Base-by-base conservation (phyloP, 1,284 basidiomycete genomes). In the Marasmius sp. region DNA sequence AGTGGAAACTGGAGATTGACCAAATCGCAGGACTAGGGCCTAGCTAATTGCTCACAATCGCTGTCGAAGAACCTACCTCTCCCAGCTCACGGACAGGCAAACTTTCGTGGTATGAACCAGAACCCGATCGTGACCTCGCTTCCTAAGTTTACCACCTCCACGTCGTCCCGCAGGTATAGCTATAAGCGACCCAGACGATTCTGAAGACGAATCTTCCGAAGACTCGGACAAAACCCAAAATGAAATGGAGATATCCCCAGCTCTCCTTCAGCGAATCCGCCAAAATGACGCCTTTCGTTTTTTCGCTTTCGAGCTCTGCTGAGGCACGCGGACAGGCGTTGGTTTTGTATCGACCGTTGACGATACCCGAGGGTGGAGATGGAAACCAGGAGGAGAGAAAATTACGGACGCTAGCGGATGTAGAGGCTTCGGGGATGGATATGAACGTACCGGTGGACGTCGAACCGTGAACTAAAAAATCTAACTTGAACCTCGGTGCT, bases 81-180 rank as follows among this genome's bases (percentile, higher is more conserved):
- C 71, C 63, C 27, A 20, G 39, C 16, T 71, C 12, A 71, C 69
- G 18, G 11, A 63, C 64, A 2, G 64, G 67, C 6, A 22, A 37
- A 3, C 63, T 65, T 2, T 83, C 84, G 20, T 89, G 86, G 85
- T 89, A 88, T 67, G 87, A 91, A 68, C 80, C 83, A 8, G 88
- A 89, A 68, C 86, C 83, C 67, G 85, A 89, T 70, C 81, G n/a
- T n/a, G n/a, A n/a, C n/a, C n/a, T n/a, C n/a, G 34, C 47, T 48
- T n/a, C n/a, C 49, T 43, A 11, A 54, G 61, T 60, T 36, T 45
- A n/a, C 12, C 53, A 18, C 50, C 34, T 38, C 38, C 56, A 45
- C 36, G 18, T 59, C 56, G 50, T 54, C 52, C 48, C 38, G n/a
- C 71, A 87, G 85, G 85, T 38, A 87, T 86, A 61, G 76, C 88